Evolutionary conservation across 805 yeast species (phyloP).

Genomic region (Teunomyces gatunensis): DNA sequence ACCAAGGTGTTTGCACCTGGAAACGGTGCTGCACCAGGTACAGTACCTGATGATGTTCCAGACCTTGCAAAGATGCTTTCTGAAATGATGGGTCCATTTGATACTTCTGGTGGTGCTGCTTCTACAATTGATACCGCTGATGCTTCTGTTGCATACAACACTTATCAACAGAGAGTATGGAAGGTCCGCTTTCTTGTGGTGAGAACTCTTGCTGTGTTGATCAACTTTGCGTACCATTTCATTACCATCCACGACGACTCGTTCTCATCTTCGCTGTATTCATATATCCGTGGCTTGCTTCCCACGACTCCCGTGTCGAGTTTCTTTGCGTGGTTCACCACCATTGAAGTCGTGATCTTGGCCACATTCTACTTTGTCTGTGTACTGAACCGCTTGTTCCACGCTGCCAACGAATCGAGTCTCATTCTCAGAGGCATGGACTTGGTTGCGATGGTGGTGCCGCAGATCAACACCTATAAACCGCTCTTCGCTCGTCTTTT

Average conservation of each 20-base stretch:
- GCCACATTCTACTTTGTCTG: constrained; percentile 32
- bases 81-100: no score
- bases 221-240: constrained; percentile 38
- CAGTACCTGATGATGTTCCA: no score
- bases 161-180: constrained; percentile 32
- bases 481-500: constrained; percentile 26
- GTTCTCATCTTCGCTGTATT: constrained; percentile 26
- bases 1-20: constrained; percentile 21
- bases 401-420: constrained; percentile 23
- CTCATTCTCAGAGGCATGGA: constrained; percentile 26
- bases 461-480: constrained; percentile 27
- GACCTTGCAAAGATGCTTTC: no score
- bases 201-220: constrained; percentile 23
- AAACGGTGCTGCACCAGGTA: no score
- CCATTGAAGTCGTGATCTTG: constrained; percentile 33
- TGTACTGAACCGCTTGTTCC: constrained; percentile 21
- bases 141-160: constrained; percentile 11
- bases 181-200: constrained; percentile 31
- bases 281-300: constrained; percentile 21
- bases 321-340: constrained; percentile 27
- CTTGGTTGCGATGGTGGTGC: constrained; percentile 34
- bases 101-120: no score
- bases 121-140: neutral
- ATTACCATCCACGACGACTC: constrained; percentile 9
- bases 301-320: constrained; percentile 10